Percentiles rank a stretch among this genome's conserved stretches.
Conservation (phyloP, 768 basidiomycete species). For the Cyclocybe aegerita region DNA sequence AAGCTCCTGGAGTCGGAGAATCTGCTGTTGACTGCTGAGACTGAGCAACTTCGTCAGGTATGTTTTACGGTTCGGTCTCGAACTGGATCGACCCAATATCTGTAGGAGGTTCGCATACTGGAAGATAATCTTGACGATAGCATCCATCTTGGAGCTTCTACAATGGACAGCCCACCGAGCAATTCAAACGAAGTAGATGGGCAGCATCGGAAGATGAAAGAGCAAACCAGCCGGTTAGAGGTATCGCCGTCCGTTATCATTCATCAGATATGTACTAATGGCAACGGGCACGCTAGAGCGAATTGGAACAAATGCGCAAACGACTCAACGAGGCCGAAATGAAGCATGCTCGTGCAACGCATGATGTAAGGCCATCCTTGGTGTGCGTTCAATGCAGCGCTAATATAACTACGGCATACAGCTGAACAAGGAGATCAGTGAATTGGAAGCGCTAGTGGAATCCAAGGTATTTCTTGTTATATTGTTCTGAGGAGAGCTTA, state of each 20-base stretch:
- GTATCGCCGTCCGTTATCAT: constrained; percentile 24
- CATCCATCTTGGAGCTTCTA: constrained; percentile 48
- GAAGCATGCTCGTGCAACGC: constrained; percentile 67
- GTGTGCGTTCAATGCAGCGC: neutral
- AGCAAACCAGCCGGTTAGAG: constrained; percentile 54
- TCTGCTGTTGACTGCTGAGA: constrained; percentile 61
- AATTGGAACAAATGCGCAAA: constrained; percentile 71
- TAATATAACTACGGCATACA: constrained; percentile 27
- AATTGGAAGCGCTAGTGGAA: constrained; percentile 92
- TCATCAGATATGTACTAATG: neutral
- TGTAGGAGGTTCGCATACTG: constrained; percentile 70
- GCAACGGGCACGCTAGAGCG: constrained; percentile 35
- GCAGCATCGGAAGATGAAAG: constrained; percentile 41
- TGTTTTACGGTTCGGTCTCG: neutral
- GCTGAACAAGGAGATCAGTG: constrained; percentile 91
- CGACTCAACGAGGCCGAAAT: constrained; percentile 69
- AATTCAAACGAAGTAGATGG: constrained; percentile 32
- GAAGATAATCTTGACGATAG: constrained; percentile 74
- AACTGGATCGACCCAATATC: neutral
- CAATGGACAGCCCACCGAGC: constrained; percentile 17
- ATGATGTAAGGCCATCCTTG: constrained; percentile 52
- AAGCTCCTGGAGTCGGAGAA: constrained; percentile 81
- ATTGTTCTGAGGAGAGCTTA: neutral
- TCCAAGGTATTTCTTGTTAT: constrained; percentile 61
- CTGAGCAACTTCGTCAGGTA: constrained; percentile 75